phyloP scores from a whole-genome alignment of 768 basidiomycete species.

The Rhizopogon vinicolor region DNA sequence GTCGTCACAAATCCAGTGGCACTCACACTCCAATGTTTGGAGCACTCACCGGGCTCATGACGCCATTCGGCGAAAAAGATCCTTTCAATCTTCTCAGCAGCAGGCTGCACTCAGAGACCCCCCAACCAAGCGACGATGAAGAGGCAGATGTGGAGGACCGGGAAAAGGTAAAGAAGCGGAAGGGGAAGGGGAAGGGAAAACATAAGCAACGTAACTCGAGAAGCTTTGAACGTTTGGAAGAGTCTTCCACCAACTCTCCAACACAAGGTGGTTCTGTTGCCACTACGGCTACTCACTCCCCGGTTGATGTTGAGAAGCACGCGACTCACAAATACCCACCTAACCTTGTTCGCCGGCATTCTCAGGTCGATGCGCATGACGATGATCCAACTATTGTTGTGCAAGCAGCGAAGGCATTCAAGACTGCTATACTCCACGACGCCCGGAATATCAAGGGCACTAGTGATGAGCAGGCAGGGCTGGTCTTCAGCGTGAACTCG shows the following conservation, averaged over 20 bases:
- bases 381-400: slow-evolving; percentile 37
- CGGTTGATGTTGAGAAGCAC: slow-evolving; percentile 2
- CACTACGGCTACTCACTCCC: not conserved
- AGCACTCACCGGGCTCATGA: slow-evolving; percentile 18
- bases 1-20: slow-evolving; percentile 25
- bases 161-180: slow-evolving; percentile 16
- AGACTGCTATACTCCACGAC: slow-evolving; percentile 70
- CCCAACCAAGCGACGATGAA: slow-evolving; percentile 20
- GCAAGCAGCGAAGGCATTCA: slow-evolving; percentile 60
- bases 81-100: slow-evolving; percentile 31
- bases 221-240: slow-evolving; percentile 2
- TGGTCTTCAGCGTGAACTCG: slow-evolving; percentile 53
- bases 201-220: slow-evolving; percentile 7
- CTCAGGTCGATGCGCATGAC: slow-evolving; percentile 17
- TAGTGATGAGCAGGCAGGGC: slow-evolving; percentile 34
- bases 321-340: slow-evolving; percentile 38
- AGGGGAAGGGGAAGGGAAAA: slow-evolving; percentile 29
- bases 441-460: slow-evolving; percentile 63
- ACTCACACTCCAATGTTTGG: slow-evolving; percentile 43
- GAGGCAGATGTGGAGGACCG: slow-evolving; percentile 26
- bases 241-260: slow-evolving; percentile 8
- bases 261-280: not conserved
- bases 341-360: slow-evolving; percentile 10
- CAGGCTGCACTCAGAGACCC: slow-evolving; percentile 23
- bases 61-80: slow-evolving; percentile 44